phyloP scores from a whole-genome alignment of 1,284 basidiomycete species.

The Somion occarium region DNA sequence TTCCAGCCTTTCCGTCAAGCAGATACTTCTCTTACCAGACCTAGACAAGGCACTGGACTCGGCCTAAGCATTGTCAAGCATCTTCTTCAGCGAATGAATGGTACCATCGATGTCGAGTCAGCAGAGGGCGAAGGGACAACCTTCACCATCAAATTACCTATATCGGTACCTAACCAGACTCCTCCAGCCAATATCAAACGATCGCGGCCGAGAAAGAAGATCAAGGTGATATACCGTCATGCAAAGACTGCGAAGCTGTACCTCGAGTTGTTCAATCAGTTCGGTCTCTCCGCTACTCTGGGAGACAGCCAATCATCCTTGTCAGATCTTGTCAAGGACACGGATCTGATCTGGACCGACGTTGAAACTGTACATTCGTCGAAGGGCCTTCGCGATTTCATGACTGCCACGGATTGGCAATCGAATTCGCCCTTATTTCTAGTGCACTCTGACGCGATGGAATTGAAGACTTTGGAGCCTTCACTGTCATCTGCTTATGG shows the following conservation, averaged over 20 bases:
- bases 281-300: slow-evolving; percentile 15
- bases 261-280: slow-evolving; percentile 18
- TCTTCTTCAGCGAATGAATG: slow-evolving; percentile 29
- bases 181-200: slow-evolving; percentile 8
- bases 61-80: slow-evolving; percentile 30
- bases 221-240: slow-evolving; percentile 22
- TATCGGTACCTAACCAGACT: slow-evolving; percentile 15
- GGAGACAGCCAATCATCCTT: slow-evolving; percentile 10
- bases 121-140: slow-evolving; percentile 24
- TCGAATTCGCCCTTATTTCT: slow-evolving; percentile 17
- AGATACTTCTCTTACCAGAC: slow-evolving; percentile 24
- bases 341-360: slow-evolving; percentile 25
- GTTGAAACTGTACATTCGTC: slow-evolving; percentile 16
- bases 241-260: slow-evolving; percentile 19
- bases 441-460: slow-evolving; percentile 20
- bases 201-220: slow-evolving; percentile 12
- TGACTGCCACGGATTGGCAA: slow-evolving; percentile 5
- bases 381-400: slow-evolving; percentile 16
- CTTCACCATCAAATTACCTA: slow-evolving; percentile 25
- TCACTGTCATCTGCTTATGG: slow-evolving; percentile 16
- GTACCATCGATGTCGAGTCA: slow-evolving; percentile 25
- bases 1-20: slow-evolving; percentile 29
- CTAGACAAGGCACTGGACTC: slow-evolving; percentile 26
- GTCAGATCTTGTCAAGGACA: slow-evolving; percentile 15
- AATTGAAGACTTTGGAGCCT: slow-evolving; percentile 20